phyloP scores from a whole-genome alignment of 1,284 basidiomycete species.

The Testicularia cyperi region DNA sequence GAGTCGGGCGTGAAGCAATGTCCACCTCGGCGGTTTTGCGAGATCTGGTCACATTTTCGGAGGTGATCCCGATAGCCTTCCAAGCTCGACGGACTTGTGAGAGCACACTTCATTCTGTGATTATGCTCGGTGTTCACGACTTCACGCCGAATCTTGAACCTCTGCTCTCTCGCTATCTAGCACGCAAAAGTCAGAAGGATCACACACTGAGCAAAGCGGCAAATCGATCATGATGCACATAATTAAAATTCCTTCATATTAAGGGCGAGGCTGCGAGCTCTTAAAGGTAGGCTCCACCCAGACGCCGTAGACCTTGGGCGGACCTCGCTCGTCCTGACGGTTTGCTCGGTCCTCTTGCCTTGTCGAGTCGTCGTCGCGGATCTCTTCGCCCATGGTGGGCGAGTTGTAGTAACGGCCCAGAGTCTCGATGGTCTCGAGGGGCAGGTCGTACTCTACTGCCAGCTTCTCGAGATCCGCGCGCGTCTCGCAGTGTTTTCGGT shows the following conservation, averaged over 20 bases:
- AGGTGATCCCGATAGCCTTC: too few species aligned
- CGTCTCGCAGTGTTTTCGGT: conserved; percentile 37
- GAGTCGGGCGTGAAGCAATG: too few species aligned
- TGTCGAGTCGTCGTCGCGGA: conserved; percentile 14
- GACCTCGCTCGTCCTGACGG: conserved; percentile 18
- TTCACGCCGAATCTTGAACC: too few species aligned
- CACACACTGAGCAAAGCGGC: too few species aligned
- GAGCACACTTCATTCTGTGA: too few species aligned
- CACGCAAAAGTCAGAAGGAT: too few species aligned
- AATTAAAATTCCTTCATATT: background rate
- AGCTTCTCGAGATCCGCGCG: conserved; percentile 27
- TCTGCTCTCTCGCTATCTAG: too few species aligned
- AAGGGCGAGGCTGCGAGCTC: conserved; percentile 10
- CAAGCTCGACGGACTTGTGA: too few species aligned
- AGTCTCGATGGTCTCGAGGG: conserved; percentile 18
- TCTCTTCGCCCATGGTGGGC: conserved; percentile 39
- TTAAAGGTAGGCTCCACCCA: conserved; percentile 34
- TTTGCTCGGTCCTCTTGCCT: conserved; percentile 22
- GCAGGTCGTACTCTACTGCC: conserved; percentile 40
- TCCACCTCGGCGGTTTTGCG: too few species aligned
- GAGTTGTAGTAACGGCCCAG: conserved; percentile 36
- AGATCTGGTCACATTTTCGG: too few species aligned
- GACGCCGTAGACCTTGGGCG: conserved; percentile 25
- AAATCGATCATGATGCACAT: background rate
- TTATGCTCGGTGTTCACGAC: too few species aligned